Evolutionary conservation across 148 eudicot species (phyloP).

Genomic region (Rhododendron williamsianum): DNA sequence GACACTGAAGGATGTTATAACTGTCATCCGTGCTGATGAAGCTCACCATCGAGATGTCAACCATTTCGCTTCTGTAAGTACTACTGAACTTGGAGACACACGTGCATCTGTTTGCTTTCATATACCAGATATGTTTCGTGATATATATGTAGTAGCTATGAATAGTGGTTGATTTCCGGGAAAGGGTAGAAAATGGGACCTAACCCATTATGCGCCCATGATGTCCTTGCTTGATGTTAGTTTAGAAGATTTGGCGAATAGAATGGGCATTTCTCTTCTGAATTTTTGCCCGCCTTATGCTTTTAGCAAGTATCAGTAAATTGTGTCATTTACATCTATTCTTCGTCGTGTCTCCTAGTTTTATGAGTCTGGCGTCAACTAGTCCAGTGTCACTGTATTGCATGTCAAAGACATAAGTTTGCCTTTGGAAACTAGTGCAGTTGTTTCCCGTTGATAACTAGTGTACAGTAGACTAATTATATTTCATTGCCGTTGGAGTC

Average conservation of each 20-base stretch:
- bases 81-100: not conserved
- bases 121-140: not conserved
- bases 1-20: slow-evolving; percentile 74
- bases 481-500: not conserved
- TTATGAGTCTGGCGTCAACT: not conserved
- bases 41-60: slow-evolving; percentile 98
- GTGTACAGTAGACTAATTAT: not conserved
- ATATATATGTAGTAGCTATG: not conserved
- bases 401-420: not conserved
- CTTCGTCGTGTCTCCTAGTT: not conserved
- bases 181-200: not conserved
- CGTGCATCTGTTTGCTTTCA: not conserved
- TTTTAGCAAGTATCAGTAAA: not conserved
- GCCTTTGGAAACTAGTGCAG: not conserved
- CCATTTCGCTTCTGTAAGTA: slow-evolving; percentile 93
- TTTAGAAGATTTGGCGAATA: not conserved
- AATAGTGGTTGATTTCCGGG: not conserved
- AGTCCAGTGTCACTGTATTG: not conserved
- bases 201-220: not conserved
- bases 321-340: not conserved
- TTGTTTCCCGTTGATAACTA: not conserved
- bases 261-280: not conserved
- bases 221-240: not conserved
- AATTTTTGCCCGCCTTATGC: not conserved
- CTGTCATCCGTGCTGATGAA: slow-evolving; percentile 95